phyloP scores from a whole-genome alignment of 306 rosid species.

The Canavalia gladiata region DNA sequence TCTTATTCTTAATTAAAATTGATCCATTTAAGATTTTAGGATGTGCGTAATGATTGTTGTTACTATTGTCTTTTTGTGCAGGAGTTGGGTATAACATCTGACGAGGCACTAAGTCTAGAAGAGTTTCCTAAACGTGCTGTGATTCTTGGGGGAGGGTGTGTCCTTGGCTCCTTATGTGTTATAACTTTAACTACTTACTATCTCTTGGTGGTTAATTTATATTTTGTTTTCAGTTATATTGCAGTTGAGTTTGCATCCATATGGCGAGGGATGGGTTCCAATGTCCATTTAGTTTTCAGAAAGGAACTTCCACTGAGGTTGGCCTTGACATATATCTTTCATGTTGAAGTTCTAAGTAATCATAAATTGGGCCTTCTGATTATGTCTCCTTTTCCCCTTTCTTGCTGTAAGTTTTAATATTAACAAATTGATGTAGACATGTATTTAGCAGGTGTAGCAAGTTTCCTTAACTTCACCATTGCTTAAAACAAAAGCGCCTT shows the following conservation, averaged over 20 bases:
- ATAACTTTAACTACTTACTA: conserved; percentile 32
- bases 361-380: conserved; percentile 10
- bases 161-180: conserved; percentile 36
- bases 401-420: not conserved
- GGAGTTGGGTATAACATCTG: conserved; percentile 96
- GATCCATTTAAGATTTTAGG: conserved; percentile 16
- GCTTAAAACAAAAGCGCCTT: not conserved
- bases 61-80: conserved; percentile 43
- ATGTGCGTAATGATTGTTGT: conserved; percentile 13
- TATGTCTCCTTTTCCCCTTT: not conserved
- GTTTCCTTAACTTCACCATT: not conserved
- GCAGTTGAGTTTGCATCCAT: conserved; percentile 96
- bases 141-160: conserved; percentile 97
- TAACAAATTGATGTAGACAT: not conserved
- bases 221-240: conserved; percentile 73
- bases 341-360: conserved; percentile 4
- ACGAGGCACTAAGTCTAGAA: conserved; percentile 97
- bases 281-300: conserved; percentile 82
- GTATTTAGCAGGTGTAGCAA: not conserved
- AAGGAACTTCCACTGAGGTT: conserved; percentile 95
- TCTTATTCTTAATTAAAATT: conserved; percentile 9
- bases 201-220: conserved; percentile 34
- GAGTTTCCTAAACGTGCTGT: conserved; percentile 85
- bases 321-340: conserved; percentile 28
- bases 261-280: conserved; percentile 95